Base-by-base conservation (phyloP, 768 basidiomycete genomes). In the Baorangia bicolor region DNA sequence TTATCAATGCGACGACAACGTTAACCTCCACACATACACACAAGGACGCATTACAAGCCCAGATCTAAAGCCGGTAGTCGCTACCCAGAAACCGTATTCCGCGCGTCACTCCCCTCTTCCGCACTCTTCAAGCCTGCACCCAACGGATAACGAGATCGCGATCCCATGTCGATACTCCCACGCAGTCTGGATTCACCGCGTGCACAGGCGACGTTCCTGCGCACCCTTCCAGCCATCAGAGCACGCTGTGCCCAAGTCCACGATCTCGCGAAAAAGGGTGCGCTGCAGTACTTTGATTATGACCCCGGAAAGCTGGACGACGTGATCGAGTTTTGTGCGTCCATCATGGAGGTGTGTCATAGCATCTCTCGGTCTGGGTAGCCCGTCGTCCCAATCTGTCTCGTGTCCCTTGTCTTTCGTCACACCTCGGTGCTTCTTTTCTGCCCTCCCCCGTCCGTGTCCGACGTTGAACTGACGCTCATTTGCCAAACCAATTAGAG, bases 221-320 rank as follows among this genome's bases (percentile, higher is more conserved):
- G 88, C 31, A 93, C 91, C 0, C 79, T 97, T 4, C 89, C 92
- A 16, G 83, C 94, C n/a, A 93, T 98, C 63, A 83, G 96, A 43
- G 88, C 94, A 63, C 81, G 92, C 40, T 98, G 94, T 71, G 68
- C 73, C 12, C 80, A 80, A 39, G 92, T 98, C 33, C 85, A 89
- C 69, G 80, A 84, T 28, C 85, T 96, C 20, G 94, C 92, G 13
- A 75, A 83, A 69, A 67, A 80, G 58, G 88, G 85, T 48, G 82
- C 87, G 64, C 81, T 97, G 12, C 76, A 94, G 62, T 94, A 92
- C 72, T 96, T 96, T 67, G 83, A 87, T 23, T 92, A 94, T 69
- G 81, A 92, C 68, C 86, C 90, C 27, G 86, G 86, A 62, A 87
- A 84, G 57, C 86, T 95, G 70, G 69, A 59, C 12, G 78, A 78